phyloP scores from a whole-genome alignment of 75 land plant species.

The Cupressus sempervirens region DNA sequence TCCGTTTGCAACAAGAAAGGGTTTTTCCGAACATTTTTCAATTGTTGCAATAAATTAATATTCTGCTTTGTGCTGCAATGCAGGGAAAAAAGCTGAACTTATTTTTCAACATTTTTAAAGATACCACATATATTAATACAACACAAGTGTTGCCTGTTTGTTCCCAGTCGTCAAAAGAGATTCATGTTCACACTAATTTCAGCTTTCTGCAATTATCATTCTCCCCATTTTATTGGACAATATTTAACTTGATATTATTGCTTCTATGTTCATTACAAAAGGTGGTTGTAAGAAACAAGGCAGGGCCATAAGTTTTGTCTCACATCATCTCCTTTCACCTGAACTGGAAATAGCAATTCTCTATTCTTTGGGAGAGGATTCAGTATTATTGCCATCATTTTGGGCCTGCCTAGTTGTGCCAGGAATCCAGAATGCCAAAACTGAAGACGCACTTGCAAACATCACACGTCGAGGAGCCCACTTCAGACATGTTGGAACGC shows the following conservation, averaged over 20 bases:
- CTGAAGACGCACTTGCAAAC: constrained; percentile 92
- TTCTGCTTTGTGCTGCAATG: no score
- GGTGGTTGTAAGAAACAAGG: not conserved
- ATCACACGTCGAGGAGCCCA: constrained; percentile 98
- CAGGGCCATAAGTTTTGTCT: not conserved
- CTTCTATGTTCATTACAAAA: not conserved
- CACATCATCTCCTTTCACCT: not conserved
- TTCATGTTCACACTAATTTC: not conserved
- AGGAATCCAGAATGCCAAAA: constrained; percentile 90
- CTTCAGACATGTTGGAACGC: constrained; percentile 66
- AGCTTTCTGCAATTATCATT: not conserved
- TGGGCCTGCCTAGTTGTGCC: constrained; percentile 29
- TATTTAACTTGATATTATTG: no score
- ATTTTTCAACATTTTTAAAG: no score
- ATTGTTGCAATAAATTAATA: no score
- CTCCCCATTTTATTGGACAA: not conserved
- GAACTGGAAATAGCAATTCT: not conserved
- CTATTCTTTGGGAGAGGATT: not conserved
- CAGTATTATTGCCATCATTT: not conserved
- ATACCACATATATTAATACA: not conserved
- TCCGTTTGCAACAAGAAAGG: no score
- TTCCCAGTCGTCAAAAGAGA: not conserved
- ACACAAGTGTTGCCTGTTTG: no score
- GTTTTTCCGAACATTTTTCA: no score
- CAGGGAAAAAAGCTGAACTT: no score